Percentiles rank a stretch among this genome's conserved stretches.
Conservation (phyloP, 805 yeast genomes). For the Candida quercuum region DNA sequence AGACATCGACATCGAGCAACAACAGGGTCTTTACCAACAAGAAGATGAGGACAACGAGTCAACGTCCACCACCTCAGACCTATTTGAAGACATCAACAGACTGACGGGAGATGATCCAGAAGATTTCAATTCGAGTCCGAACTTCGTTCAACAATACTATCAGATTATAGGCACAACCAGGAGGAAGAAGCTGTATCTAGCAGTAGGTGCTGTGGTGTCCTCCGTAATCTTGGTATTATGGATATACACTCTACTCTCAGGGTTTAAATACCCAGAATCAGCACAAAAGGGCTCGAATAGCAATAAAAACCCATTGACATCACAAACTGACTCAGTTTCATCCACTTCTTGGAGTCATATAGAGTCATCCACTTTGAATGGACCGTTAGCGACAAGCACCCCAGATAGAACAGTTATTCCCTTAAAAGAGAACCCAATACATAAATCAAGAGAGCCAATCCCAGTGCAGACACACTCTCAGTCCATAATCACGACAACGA, state of each 20-base stretch:
- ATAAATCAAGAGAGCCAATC: slow-evolving; percentile 7
- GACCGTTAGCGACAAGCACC: too few species aligned
- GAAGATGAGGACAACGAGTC: not conserved
- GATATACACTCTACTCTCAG: slow-evolving; percentile 4
- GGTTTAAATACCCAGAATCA: not conserved
- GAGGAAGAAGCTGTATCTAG: not conserved
- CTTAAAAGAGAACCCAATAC: slow-evolving; percentile 6
- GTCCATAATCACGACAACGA: slow-evolving; percentile 5
- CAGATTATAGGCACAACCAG: not conserved
- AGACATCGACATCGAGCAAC: too few species aligned
- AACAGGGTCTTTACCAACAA: not conserved
- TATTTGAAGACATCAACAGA: slow-evolving; percentile 28
- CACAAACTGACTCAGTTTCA: too few species aligned
- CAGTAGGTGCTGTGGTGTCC: not conserved
- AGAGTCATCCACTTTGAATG: not conserved
- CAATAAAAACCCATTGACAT: too few species aligned
- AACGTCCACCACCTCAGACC: slow-evolving; percentile 18
- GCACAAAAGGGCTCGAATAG: too few species aligned
- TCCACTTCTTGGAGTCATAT: not conserved
- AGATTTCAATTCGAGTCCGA: slow-evolving; percentile 3
- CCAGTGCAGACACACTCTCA: slow-evolving; percentile 3
- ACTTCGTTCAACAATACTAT: not conserved
- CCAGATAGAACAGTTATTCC: slow-evolving; percentile 1
- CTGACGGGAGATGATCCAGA: slow-evolving; percentile 6
- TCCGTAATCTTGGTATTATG: slow-evolving; percentile 1